Conservation (phyloP, 1,284 basidiomycete species). For the Macrocybe sp. region DNA sequence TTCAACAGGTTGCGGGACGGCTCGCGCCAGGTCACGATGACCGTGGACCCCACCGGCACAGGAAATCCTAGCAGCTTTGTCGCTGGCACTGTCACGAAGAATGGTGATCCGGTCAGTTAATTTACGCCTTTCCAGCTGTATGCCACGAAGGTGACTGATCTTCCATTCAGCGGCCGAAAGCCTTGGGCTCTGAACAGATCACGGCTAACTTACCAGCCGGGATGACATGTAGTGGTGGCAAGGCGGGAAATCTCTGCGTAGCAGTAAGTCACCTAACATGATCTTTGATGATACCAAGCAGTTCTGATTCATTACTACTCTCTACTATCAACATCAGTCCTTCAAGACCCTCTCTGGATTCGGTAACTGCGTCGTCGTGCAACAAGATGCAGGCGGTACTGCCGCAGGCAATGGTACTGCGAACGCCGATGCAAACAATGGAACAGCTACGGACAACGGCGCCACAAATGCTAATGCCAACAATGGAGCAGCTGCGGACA, state of each 20-base stretch:
- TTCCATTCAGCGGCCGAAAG: slow-evolving; percentile 23
- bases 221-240: slow-evolving; percentile 44
- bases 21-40: slow-evolving; percentile 40
- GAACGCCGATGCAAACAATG: slow-evolving; percentile 8
- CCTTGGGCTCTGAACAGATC: slow-evolving; percentile 33
- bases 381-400: slow-evolving; percentile 20
- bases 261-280: slow-evolving; percentile 24
- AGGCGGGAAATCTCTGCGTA: slow-evolving; percentile 37
- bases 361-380: slow-evolving; percentile 47
- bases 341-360: slow-evolving; percentile 41
- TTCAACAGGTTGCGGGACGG: slow-evolving; percentile 44
- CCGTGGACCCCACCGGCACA: slow-evolving; percentile 34
- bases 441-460: slow-evolving; percentile 3
- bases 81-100: slow-evolving; percentile 31
- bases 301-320: background rate
- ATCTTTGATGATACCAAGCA: too few relatives aligned
- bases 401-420: slow-evolving; percentile 8
- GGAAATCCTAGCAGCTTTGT: slow-evolving; percentile 29
- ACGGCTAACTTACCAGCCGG: slow-evolving; percentile 39
- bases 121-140: background rate
- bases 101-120: slow-evolving; percentile 30
- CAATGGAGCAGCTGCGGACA: background rate
- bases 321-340: slow-evolving; percentile 17
- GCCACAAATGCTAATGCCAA: slow-evolving; percentile 3
- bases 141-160: background rate